Conservation (phyloP, 257 asterid genomes). For the Solanum tarijense region DNA sequence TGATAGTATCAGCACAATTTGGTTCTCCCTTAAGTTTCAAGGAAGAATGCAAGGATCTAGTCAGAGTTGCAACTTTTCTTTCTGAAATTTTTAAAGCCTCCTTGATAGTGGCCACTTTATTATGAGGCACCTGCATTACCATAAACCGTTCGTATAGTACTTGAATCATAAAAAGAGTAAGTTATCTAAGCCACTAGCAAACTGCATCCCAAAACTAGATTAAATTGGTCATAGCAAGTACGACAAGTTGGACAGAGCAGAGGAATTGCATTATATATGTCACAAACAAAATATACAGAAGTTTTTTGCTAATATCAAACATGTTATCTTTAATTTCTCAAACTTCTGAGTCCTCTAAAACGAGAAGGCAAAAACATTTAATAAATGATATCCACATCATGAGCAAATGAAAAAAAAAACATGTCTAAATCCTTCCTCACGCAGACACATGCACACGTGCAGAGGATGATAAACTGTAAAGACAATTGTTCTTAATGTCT, state of each 20-base stretch:
- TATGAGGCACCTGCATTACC: constrained; percentile 33
- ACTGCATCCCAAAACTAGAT: not conserved
- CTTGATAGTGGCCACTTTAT: constrained; percentile 42
- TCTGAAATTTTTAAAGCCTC: constrained; percentile 42
- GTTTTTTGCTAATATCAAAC: not conserved
- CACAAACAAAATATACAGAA: not conserved
- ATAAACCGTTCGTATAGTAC: constrained; percentile 3
- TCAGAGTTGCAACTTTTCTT: constrained; percentile 34
- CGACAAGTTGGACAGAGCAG: not conserved
- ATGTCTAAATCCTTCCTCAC: not conserved
- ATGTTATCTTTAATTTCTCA: not conserved
- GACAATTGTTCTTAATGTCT: not conserved
- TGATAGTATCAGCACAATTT: constrained; percentile 31
- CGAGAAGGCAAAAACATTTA: not conserved
- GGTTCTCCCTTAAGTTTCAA: constrained; percentile 52
- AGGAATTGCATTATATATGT: not conserved
- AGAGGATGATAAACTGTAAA: not conserved
- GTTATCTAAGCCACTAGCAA: not conserved
- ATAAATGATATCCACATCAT: not conserved
- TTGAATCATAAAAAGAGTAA: constrained; percentile 2
- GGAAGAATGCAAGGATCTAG: constrained; percentile 33
- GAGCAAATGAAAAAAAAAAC: not conserved
- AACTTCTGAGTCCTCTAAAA: not conserved
- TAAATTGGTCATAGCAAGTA: not conserved
- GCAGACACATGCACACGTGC: not conserved